Evolutionary conservation across 148 eudicot genomes (phyloP).

Genomic region (Talinum fruticosum): DNA sequence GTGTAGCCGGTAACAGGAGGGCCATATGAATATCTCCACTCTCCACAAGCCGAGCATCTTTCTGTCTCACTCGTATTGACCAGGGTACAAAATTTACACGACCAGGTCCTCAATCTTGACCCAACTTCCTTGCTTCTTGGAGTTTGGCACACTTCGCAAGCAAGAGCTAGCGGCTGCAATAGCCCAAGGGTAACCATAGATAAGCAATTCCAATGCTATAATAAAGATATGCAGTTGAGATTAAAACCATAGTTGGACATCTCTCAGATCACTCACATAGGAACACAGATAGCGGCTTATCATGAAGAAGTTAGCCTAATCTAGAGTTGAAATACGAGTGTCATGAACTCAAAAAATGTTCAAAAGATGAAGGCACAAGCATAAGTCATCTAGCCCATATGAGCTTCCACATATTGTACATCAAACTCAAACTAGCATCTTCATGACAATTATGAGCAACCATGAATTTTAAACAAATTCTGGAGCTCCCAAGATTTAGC

Average conservation of each 20-base stretch:
- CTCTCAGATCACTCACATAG: background rate
- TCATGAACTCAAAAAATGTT: background rate
- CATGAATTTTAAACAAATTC: no score
- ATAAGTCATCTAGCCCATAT: background rate
- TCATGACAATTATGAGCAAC: no score
- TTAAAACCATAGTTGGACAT: background rate
- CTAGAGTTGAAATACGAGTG: background rate
- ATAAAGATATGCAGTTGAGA: background rate
- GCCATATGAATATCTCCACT: slow-evolving; percentile 84
- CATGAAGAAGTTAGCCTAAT: background rate
- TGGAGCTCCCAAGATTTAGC: no score
- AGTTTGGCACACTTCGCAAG: slow-evolving; percentile 58
- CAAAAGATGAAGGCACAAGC: background rate
- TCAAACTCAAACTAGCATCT: background rate
- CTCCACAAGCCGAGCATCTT: slow-evolving; percentile 67
- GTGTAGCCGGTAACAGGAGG: slow-evolving; percentile 47
- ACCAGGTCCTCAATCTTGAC: slow-evolving; percentile 43
- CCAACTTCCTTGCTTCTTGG: slow-evolving; percentile 46
- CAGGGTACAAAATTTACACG: slow-evolving; percentile 83
- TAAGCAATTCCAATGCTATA: slow-evolving; percentile 3
- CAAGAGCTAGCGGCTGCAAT: slow-evolving; percentile 64
- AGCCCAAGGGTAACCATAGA: slow-evolving; percentile 4
- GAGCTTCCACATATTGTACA: background rate
- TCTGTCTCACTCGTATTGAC: slow-evolving; percentile 54
- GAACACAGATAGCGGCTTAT: background rate